Conservation (phyloP, 805 yeast genomes). For the Millerozyma miso region DNA sequence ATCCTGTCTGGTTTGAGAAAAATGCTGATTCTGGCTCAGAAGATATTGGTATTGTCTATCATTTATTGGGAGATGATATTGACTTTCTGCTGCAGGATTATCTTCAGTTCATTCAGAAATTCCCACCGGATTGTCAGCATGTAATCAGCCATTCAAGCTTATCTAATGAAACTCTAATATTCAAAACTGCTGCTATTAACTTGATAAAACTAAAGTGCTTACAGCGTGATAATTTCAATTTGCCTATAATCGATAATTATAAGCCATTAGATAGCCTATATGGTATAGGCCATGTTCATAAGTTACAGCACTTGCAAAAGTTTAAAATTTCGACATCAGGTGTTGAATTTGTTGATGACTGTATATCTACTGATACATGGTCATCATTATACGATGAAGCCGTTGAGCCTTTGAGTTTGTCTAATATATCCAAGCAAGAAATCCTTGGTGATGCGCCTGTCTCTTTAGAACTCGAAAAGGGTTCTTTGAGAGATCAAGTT, state of each 20-base stretch:
- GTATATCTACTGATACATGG: conserved; percentile 22
- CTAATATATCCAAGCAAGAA: conserved; percentile 9
- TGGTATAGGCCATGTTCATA: conserved; percentile 7
- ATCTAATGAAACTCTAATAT: conserved; percentile 58
- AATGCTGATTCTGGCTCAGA: conserved; percentile 27
- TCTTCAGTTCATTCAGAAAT: conserved; percentile 46
- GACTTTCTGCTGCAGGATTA: conserved; percentile 43
- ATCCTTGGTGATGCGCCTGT: conserved; percentile 17
- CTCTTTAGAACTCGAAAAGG: conserved; percentile 13
- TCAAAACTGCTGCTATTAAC: conserved; percentile 50
- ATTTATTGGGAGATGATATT: conserved; percentile 65
- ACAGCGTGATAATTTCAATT: conserved; percentile 40
- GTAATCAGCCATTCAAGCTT: conserved; percentile 68
- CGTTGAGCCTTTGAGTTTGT: conserved; percentile 15
- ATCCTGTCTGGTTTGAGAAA: conserved; percentile 29
- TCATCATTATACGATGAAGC: conserved; percentile 27
- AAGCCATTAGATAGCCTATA: conserved; percentile 9
- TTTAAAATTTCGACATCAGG: conserved; percentile 20
- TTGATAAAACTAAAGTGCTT: conserved; percentile 56
- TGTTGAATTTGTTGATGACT: conserved; percentile 17
- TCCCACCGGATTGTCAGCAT: conserved; percentile 53
- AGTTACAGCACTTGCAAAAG: conserved; percentile 31
- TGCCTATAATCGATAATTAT: conserved; percentile 28
- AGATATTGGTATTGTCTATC: conserved; percentile 59
- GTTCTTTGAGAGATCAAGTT: conserved; percentile 45